Conservation (phyloP, 2,329 filamentous ascomycete genomes). For the Fusarium sp. region DNA sequence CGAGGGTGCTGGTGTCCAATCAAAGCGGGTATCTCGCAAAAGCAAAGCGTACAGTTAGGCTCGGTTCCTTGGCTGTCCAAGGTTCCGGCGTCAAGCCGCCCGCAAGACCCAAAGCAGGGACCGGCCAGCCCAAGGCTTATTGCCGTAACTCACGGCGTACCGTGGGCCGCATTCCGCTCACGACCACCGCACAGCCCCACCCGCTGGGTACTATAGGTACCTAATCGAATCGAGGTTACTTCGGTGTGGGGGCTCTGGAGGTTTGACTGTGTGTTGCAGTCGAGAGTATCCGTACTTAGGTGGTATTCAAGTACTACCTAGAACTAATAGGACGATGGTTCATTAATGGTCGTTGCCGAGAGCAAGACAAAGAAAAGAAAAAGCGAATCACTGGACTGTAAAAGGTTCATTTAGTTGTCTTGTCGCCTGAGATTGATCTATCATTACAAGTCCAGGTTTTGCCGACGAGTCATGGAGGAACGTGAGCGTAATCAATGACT, state of each 20-base stretch:
- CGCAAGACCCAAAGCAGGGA: slow-evolving; percentile 33
- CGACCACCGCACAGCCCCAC: slow-evolving; percentile 30
- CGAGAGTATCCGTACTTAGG: background rate
- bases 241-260: slow-evolving; percentile 24
- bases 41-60: slow-evolving; percentile 38
- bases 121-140: slow-evolving; percentile 29
- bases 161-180: slow-evolving; percentile 36
- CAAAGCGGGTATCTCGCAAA: slow-evolving; percentile 34
- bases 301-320: background rate
- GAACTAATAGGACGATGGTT: background rate
- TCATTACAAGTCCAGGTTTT: slow-evolving; percentile 1
- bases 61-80: slow-evolving; percentile 39
- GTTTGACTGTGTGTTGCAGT: slow-evolving; percentile 8
- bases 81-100: slow-evolving; percentile 32
- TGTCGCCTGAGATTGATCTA: slow-evolving; percentile 8
- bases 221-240: slow-evolving; percentile 7
- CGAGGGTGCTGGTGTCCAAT: slow-evolving; percentile 35
- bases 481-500: slow-evolving; percentile 27
- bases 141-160: slow-evolving; percentile 33
- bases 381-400: background rate
- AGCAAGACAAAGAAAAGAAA: background rate
- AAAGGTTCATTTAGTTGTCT: background rate
- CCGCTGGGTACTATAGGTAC: background rate
- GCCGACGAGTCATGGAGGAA: slow-evolving; percentile 37
- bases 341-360: background rate